Evolutionary conservation across 2,329 filamentous ascomycete species (phyloP).

Genomic region (Colletotrichum salicis): DNA sequence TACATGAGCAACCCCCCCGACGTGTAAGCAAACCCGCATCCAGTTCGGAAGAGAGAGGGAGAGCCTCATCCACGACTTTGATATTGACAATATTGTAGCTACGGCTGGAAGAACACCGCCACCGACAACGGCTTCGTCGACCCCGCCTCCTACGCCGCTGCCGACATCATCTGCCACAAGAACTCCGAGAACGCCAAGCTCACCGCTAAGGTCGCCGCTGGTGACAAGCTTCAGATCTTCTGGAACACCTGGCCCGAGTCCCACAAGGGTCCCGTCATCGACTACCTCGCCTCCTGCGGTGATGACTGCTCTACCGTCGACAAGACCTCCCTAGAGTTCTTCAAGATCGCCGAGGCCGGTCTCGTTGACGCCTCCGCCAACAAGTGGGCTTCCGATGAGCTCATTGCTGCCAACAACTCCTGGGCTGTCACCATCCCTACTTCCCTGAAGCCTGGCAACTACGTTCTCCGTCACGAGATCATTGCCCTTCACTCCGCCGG

Average conservation of each 20-base stretch:
- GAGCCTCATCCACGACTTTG: neutral
- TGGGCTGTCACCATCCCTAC: constrained; percentile 60
- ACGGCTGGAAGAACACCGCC: constrained; percentile 47
- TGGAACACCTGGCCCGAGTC: constrained; percentile 75
- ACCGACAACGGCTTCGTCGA: constrained; percentile 58
- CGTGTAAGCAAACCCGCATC: constrained; percentile 33
- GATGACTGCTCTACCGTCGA: constrained; percentile 64
- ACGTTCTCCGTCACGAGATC: constrained; percentile 66
- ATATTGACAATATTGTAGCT: constrained; percentile 41
- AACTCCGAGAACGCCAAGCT: constrained; percentile 51
- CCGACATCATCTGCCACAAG: constrained; percentile 62
- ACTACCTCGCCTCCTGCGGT: constrained; percentile 68
- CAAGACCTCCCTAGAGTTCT: constrained; percentile 63
- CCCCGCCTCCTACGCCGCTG: constrained; percentile 49
- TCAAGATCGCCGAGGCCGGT: constrained; percentile 69
- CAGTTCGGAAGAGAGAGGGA: too few species aligned
- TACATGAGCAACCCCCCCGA: constrained; percentile 41
- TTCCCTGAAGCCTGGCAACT: constrained; percentile 60
- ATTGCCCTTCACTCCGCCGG: constrained; percentile 63
- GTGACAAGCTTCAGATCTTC: constrained; percentile 65
- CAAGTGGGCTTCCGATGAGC: constrained; percentile 65
- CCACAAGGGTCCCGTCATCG: constrained; percentile 70
- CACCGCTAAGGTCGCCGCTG: constrained; percentile 64
- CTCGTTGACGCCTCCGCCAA: constrained; percentile 52
- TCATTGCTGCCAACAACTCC: constrained; percentile 57